These are phyloP conservation scores for Xylariales sp. DNA, from an alignment of 2,329 filamentous ascomycete genomes.

Conservation along the genomic window DNA sequence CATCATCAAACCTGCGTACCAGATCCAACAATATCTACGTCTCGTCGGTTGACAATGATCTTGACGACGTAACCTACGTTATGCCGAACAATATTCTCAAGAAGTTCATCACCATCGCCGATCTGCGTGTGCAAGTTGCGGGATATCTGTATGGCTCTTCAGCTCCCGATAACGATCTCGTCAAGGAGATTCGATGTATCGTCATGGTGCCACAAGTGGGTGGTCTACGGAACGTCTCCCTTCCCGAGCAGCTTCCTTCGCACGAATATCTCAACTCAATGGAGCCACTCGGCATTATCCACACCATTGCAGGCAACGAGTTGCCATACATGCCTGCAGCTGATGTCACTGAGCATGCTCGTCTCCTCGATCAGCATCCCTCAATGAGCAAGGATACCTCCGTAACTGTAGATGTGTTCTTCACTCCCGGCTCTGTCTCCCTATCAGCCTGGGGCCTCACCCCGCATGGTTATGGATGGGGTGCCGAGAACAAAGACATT, in stretches of 20 bases:
- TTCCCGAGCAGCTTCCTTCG: constrained; percentile 85
- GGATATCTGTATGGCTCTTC: constrained; percentile 93
- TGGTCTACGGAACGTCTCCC: constrained; percentile 83
- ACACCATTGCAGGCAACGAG: constrained; percentile 93
- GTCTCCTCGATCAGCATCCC: constrained; percentile 77
- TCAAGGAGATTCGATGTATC: constrained; percentile 95
- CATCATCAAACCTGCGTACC: constrained; percentile 90
- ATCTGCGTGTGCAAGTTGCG: constrained; percentile 92
- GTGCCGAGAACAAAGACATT: constrained; percentile 89
- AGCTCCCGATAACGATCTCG: constrained; percentile 88
- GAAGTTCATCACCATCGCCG: constrained; percentile 95
- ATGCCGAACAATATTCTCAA: constrained; percentile 99
- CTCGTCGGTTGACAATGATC: constrained; percentile 86
- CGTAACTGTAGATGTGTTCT: constrained; percentile 90
- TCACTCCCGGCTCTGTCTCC: constrained; percentile 94
- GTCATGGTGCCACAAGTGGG: constrained; percentile 98
- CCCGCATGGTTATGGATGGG: constrained; percentile 93
- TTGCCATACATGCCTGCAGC: constrained; percentile 92
- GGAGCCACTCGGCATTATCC: constrained; percentile 91
- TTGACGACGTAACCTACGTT: constrained; percentile 91
- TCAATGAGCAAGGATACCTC: constrained; percentile 84
- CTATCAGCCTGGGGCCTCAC: constrained; percentile 91
- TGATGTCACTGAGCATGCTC: constrained; percentile 91
- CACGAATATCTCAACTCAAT: constrained; percentile 84
- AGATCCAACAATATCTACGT: constrained; percentile 98